Evolutionary conservation across 179 eudicot genomes (phyloP).

Genomic region (Silene coronaria): DNA sequence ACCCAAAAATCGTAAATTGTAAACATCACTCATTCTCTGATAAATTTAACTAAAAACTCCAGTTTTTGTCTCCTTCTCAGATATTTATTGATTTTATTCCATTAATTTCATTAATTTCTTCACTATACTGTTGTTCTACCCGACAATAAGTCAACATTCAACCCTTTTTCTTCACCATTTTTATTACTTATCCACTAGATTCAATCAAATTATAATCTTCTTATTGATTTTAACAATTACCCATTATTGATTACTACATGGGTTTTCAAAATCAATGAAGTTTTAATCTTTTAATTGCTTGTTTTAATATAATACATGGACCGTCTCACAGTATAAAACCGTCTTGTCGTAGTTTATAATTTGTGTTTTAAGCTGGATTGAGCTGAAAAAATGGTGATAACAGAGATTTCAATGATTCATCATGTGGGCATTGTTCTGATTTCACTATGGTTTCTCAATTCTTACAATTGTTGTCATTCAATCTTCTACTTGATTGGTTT

Average conservation of each 20-base stretch:
- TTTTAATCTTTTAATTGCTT: not conserved
- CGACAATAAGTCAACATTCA: not conserved
- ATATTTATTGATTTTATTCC: not conserved
- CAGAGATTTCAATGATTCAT: constrained; percentile 67
- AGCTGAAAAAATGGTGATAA: constrained; percentile 31
- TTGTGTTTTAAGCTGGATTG: not conserved
- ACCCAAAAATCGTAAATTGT: no score
- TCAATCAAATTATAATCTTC: not conserved
- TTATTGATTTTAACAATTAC: not conserved
- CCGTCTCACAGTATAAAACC: no score
- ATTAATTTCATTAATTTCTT: not conserved
- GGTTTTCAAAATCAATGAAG: not conserved
- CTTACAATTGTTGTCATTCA: constrained; percentile 45
- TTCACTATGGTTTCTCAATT: constrained; percentile 58
- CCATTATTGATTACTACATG: not conserved
- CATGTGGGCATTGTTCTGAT: constrained; percentile 67
- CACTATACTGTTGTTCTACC: not conserved
- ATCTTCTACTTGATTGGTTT: constrained; percentile 51
- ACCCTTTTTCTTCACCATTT: not conserved
- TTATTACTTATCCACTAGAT: not conserved
- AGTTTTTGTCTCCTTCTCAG: not conserved
- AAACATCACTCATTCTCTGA: not conserved
- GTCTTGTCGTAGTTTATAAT: no score
- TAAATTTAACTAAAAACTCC: not conserved
- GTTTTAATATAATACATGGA: no score